phyloP scores from a whole-genome alignment of 1,284 basidiomycete genomes.

The Rhodofomes roseus region DNA sequence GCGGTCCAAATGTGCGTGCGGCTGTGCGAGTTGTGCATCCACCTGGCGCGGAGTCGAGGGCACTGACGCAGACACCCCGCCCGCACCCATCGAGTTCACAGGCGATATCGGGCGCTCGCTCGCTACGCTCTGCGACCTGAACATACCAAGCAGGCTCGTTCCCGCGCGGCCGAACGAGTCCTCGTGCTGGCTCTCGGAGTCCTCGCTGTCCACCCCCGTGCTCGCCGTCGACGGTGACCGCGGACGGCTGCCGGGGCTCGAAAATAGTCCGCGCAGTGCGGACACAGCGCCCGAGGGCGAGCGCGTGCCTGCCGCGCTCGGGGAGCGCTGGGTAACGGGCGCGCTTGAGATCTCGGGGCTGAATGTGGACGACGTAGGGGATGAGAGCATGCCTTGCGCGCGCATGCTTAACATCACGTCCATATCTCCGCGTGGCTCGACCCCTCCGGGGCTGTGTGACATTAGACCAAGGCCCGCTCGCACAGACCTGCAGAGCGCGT shows the following conservation, averaged over 20 bases:
- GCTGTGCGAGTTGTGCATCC: constrained; percentile 11
- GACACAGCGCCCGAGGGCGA: constrained; percentile 34
- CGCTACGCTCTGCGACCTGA: constrained; percentile 35
- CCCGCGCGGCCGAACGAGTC: constrained; percentile 55
- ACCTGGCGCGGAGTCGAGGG: constrained; percentile 13
- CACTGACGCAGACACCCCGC: constrained; percentile 5
- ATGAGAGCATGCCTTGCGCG: constrained; percentile 49
- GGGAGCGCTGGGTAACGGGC: constrained; percentile 14
- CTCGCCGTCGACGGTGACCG: constrained; percentile 46
- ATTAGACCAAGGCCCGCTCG: constrained; percentile 60
- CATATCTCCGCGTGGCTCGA: constrained; percentile 71
- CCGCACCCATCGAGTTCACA: constrained; percentile 19
- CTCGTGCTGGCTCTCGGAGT: constrained; percentile 27
- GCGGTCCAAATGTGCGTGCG: constrained; percentile 32
- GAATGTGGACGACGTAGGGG: constrained; percentile 12
- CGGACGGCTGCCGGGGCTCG: constrained; percentile 37
- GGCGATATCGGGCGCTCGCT: constrained; percentile 23
- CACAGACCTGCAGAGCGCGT: constrained; percentile 43
- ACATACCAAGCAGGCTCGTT: constrained; percentile 49
- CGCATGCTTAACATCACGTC: constrained; percentile 81
- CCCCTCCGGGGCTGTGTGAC: constrained; percentile 34
- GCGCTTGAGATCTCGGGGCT: constrained; percentile 5
- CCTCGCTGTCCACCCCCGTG: constrained; percentile 35
- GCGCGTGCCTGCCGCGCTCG: constrained; percentile 2
- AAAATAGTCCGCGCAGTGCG: constrained; percentile 55